phyloP scores from a whole-genome alignment of 441 rosid genomes.

The Adansonia rubrostipa region DNA sequence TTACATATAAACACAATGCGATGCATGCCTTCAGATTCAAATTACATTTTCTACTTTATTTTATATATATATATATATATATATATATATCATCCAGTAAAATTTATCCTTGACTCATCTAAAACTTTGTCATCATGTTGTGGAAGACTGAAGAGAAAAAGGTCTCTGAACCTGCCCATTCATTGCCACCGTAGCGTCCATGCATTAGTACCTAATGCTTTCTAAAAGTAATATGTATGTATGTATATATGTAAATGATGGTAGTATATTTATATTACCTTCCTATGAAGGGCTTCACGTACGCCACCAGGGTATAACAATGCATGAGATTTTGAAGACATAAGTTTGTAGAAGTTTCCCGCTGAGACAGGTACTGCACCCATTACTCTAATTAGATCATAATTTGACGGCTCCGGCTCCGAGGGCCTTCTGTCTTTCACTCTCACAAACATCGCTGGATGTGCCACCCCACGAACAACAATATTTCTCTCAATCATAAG shows the following conservation, averaged over 20 bases:
- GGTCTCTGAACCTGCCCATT: no score
- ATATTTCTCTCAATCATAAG: conserved; percentile 66
- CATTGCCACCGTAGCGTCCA: no score
- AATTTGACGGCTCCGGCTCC: conserved; percentile 48
- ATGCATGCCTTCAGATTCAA: neutral
- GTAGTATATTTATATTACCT: conserved; percentile 45
- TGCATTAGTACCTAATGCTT: neutral
- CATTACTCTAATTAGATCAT: conserved; percentile 59
- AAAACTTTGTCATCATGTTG: neutral
- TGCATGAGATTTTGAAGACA: conserved; percentile 75
- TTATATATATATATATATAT: no score
- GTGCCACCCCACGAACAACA: conserved; percentile 76
- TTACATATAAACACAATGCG: neutral
- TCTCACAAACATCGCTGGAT: conserved; percentile 64
- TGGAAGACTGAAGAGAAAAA: no score
- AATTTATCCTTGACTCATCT: neutral
- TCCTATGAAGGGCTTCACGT: conserved; percentile 89
- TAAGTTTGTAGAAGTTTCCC: conserved; percentile 61
- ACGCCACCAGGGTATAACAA: conserved; percentile 86
- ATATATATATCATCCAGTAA: neutral
- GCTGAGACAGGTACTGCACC: conserved; percentile 90
- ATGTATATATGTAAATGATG: no score
- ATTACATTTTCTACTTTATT: no score
- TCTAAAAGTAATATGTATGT: neutral
- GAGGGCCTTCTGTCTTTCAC: conserved; percentile 38